Conservation (phyloP, 164 flowering plant genomes). For the Pachysandra terminalis region DNA sequence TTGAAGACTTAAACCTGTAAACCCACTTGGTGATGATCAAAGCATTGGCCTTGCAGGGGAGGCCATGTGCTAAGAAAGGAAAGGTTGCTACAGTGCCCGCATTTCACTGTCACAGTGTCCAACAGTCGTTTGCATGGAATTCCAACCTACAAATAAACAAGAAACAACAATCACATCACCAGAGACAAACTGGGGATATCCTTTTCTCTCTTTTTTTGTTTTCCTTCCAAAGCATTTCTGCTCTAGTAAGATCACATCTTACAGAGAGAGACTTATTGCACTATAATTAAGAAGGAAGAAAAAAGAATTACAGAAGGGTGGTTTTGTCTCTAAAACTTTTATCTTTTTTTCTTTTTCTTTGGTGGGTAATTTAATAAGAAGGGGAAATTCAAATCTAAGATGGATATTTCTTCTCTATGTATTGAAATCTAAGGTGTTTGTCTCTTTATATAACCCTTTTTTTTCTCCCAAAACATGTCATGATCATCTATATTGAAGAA, state of each 20-base stretch:
- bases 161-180: background rate
- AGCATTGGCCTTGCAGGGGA: slow-evolving; percentile 48
- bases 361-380: background rate
- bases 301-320: no score
- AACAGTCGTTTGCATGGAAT: slow-evolving; percentile 74
- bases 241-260: no score
- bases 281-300: background rate
- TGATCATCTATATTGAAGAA: background rate
- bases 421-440: background rate
- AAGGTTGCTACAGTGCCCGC: slow-evolving; percentile 87
- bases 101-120: slow-evolving; percentile 92
- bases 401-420: background rate
- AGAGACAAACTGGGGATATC: background rate
- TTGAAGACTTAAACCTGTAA: slow-evolving; percentile 35
- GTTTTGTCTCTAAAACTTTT: no score
- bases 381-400: background rate
- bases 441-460: background rate
- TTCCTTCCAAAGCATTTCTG: no score
- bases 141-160: slow-evolving; percentile 54
- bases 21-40: slow-evolving; percentile 45
- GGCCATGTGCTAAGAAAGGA: slow-evolving; percentile 75
- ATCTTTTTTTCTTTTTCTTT: background rate
- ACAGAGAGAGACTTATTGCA: background rate
- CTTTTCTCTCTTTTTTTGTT: background rate
- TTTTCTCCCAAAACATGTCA: no score